These are phyloP conservation scores for Aspergillus sparsus DNA, from an alignment of 495 filamentous ascomycete genomes.

Conservation along the genomic window DNA sequence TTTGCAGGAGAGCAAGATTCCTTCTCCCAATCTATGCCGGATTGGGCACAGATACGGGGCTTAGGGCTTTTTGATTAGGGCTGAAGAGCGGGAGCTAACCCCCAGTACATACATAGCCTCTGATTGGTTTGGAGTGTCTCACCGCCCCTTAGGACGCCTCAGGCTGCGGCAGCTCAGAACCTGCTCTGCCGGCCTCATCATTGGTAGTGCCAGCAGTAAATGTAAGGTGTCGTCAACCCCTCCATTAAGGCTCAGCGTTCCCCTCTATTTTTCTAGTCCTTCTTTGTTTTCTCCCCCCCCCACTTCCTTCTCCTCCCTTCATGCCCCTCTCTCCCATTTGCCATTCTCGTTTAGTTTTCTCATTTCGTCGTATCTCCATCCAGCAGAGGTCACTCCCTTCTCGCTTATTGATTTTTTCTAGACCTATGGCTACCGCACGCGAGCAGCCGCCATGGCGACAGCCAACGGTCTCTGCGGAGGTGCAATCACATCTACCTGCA, in stretches of 20 bases:
- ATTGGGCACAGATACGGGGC: slow-evolving; percentile 33
- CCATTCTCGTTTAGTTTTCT: slow-evolving; percentile 22
- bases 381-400: slow-evolving; percentile 16
- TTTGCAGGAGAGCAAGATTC: slow-evolving; percentile 5
- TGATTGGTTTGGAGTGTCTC: slow-evolving; percentile 16
- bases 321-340: slow-evolving; percentile 32
- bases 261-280: neutral
- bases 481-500: slow-evolving; percentile 37
- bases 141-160: neutral
- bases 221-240: slow-evolving; percentile 7
- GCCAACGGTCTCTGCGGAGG: slow-evolving; percentile 35
- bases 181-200: neutral
- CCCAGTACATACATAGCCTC: slow-evolving; percentile 1
- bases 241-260: slow-evolving; percentile 8
- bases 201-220: neutral
- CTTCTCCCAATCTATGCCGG: slow-evolving; percentile 25
- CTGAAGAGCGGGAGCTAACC: slow-evolving; percentile 22
- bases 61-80: slow-evolving; percentile 33
- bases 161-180: neutral
- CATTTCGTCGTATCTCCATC: neutral
- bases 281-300: slow-evolving; percentile 4
- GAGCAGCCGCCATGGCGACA: slow-evolving; percentile 55
- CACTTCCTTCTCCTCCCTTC: slow-evolving; percentile 25
- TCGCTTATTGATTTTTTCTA: slow-evolving; percentile 17
- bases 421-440: slow-evolving; percentile 33